Percentiles rank a stretch among this genome's conserved stretches.
These are phyloP conservation scores for Wallacemonas sp. DNA, from an alignment of 208 protist species.

Conservation along the genomic window DNA sequence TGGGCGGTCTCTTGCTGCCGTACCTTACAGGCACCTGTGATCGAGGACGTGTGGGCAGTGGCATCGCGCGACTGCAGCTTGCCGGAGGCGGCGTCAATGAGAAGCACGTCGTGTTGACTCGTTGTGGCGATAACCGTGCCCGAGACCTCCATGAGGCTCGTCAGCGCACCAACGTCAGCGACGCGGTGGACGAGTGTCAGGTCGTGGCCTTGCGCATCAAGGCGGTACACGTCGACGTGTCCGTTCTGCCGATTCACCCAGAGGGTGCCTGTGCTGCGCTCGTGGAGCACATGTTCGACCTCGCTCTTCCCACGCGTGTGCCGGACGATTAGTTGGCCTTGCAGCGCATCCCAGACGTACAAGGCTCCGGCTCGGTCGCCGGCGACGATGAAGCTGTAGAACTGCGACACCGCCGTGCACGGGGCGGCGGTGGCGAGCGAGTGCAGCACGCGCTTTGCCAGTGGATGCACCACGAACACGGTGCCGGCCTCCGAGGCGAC, in stretches of 20 bases:
- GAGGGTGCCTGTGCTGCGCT: constrained; percentile 52
- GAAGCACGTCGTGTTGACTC: constrained; percentile 43
- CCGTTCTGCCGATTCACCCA: constrained; percentile 70
- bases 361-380: constrained; percentile 59
- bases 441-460: constrained; percentile 36
- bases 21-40: constrained; percentile 49
- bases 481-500: constrained; percentile 50
- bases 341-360: constrained; percentile 55
- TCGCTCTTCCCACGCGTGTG: constrained; percentile 39
- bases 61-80: constrained; percentile 20
- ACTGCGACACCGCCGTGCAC: constrained; percentile 49
- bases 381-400: constrained; percentile 53
- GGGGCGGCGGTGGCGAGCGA: constrained; percentile 41
- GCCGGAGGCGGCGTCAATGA: constrained; percentile 43
- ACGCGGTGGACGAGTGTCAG: constrained; percentile 28
- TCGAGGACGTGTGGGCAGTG: constrained; percentile 46
- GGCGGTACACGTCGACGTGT: constrained; percentile 60
- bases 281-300: constrained; percentile 53
- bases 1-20: constrained; percentile 47
- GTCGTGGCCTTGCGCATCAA: constrained; percentile 9
- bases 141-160: constrained; percentile 50
- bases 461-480: constrained; percentile 50
- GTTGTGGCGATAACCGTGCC: constrained; percentile 68
- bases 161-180: constrained; percentile 45
- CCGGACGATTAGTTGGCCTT: constrained; percentile 28